These are phyloP conservation scores for Starmera stellimalicola DNA, from an alignment of 1,139 yeast genomes.

Conservation along the genomic window DNA sequence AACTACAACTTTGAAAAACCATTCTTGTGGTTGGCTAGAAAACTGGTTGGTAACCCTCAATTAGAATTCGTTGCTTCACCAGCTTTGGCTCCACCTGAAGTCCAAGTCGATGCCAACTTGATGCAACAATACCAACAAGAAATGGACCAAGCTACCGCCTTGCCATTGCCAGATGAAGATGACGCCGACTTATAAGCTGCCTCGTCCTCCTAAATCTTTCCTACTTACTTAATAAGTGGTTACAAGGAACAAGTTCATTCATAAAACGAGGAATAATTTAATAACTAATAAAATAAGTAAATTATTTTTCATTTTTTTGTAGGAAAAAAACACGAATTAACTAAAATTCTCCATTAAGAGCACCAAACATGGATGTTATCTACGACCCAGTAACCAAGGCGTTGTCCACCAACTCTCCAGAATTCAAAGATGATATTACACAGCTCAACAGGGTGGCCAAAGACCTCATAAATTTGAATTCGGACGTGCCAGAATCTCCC, in stretches of 20 bases:
- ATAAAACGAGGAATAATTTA: too few species aligned
- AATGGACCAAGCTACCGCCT: constrained; percentile 98
- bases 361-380: background rate
- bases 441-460: constrained; percentile 57
- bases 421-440: constrained; percentile 25
- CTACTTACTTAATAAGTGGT: background rate
- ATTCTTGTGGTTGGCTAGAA: constrained; percentile 99
- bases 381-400: background rate
- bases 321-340: background rate
- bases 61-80: constrained; percentile 99
- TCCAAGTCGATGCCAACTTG: constrained; percentile 88
- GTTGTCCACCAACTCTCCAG: background rate
- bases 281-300: too few species aligned
- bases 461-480: constrained; percentile 48
- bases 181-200: constrained; percentile 84
- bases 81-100: constrained; percentile 99
- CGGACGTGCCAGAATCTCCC: constrained; percentile 52
- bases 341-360: background rate
- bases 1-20: constrained; percentile 99
- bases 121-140: constrained; percentile 98
- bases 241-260: background rate
- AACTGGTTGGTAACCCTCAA: constrained; percentile 96
- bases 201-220: constrained; percentile 2
- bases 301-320: background rate
- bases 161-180: constrained; percentile 99